These are phyloP conservation scores for Suillus paluster DNA, from an alignment of 768 basidiomycete genomes.

Conservation along the genomic window DNA sequence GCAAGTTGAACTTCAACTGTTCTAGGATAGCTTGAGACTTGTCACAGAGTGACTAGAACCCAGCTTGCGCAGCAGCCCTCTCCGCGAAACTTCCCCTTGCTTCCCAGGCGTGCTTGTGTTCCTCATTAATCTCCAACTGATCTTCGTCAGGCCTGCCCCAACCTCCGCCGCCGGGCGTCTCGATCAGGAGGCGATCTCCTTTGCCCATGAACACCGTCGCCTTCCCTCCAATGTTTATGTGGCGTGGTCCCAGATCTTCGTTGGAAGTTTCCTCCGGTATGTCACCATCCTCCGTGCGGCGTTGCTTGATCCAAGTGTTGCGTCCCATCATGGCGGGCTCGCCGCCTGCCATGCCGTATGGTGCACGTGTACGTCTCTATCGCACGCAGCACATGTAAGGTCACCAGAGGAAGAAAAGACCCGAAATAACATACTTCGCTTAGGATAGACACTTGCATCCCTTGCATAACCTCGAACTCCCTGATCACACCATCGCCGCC, in stretches of 20 bases:
- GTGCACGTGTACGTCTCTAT: constrained; percentile 82
- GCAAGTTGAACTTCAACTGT: background rate
- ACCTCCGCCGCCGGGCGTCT: constrained; percentile 91
- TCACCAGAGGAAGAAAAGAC: background rate
- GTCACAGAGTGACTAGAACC: constrained; percentile 43
- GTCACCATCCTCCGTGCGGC: constrained; percentile 71
- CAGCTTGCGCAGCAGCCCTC: constrained; percentile 63
- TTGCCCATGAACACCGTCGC: constrained; percentile 88
- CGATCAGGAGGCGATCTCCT: constrained; percentile 77
- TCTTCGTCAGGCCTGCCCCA: constrained; percentile 57
- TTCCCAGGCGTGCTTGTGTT: constrained; percentile 52
- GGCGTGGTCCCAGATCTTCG: constrained; percentile 44
- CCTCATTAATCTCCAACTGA: constrained; percentile 32
- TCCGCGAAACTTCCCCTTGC: constrained; percentile 74
- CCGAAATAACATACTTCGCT: constrained; percentile 65
- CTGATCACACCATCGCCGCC: constrained; percentile 88
- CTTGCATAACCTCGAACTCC: constrained; percentile 81
- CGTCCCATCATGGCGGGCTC: constrained; percentile 69
- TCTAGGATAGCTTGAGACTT: background rate
- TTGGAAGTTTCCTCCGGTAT: constrained; percentile 41
- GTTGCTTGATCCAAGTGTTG: constrained; percentile 87
- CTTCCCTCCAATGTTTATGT: constrained; percentile 90
- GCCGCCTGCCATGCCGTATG: constrained; percentile 87
- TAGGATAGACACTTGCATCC: constrained; percentile 85
- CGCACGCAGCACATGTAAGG: background rate